Percentiles rank a stretch among this genome's conserved stretches.
These are phyloP conservation scores for Diversispora epigaea DNA, from an alignment of 192 early-diverging fungal species.

Conservation along the genomic window DNA sequence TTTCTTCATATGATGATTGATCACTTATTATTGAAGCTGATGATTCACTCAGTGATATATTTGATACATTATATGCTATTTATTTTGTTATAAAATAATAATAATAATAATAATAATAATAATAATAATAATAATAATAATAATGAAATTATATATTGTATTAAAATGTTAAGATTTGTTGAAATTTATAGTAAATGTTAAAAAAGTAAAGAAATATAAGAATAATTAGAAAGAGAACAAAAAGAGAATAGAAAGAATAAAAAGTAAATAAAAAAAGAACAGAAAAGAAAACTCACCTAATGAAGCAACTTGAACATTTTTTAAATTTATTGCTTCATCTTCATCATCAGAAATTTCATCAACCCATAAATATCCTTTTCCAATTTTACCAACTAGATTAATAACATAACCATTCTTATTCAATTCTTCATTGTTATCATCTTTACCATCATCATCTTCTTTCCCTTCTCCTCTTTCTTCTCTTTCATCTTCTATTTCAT, in stretches of 20 bases:
- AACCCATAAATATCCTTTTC: constrained; percentile 63
- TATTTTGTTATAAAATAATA: constrained; percentile 3
- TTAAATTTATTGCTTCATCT: constrained; percentile 56
- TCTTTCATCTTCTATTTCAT: constrained; percentile 46
- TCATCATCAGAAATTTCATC: constrained; percentile 38
- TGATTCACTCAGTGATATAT: constrained; percentile 40
- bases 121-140: not conserved
- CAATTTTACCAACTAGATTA: constrained; percentile 53
- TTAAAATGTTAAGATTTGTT: no score
- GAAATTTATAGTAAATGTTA: no score
- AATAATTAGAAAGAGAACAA: no score
- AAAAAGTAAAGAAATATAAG: no score
- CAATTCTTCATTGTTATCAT: constrained; percentile 5
- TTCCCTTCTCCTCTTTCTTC: constrained; percentile 15
- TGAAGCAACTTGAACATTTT: constrained; percentile 54
- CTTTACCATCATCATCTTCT: no score
- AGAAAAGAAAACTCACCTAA: constrained; percentile 37
- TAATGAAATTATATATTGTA: not conserved
- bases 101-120: not conserved
- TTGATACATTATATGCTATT: constrained; percentile 52
- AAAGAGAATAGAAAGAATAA: not conserved
- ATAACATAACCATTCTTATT: constrained; percentile 37
- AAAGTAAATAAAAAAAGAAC: not conserved
- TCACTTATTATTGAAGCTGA: constrained; percentile 44
- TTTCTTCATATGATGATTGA: constrained; percentile 47